phyloP scores from a whole-genome alignment of 305 asterid species.

The Ilex paraguariensis region DNA sequence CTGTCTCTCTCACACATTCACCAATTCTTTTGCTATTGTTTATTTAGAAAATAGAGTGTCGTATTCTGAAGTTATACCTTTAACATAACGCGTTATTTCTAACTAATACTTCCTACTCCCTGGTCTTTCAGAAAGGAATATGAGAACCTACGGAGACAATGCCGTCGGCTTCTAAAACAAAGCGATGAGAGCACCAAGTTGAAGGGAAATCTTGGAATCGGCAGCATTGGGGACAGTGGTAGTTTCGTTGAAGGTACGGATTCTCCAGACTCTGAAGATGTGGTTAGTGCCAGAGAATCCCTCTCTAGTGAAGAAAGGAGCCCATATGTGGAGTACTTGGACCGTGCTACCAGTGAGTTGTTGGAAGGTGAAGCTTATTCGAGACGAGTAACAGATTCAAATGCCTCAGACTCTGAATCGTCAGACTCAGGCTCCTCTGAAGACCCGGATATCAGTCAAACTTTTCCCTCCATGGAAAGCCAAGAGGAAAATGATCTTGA shows the following conservation, averaged over 20 bases:
- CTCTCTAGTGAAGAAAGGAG: constrained; percentile 75
- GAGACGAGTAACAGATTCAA: constrained; percentile 38
- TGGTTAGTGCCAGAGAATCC: constrained; percentile 74
- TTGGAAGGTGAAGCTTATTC: constrained; percentile 40
- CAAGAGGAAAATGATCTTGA: constrained; percentile 35
- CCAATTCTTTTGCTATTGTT: neutral
- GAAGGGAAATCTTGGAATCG: constrained; percentile 29
- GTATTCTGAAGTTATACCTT: neutral
- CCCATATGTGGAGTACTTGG: constrained; percentile 36
- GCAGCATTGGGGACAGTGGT: constrained; percentile 33
- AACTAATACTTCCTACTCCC: neutral
- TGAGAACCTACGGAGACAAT: constrained; percentile 68
- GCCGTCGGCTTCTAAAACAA: constrained; percentile 48
- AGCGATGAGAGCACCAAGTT: constrained; percentile 23
- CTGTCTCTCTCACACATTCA: neutral
- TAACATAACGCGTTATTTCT: neutral
- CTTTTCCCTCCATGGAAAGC: constrained; percentile 56
- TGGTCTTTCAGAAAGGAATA: constrained; percentile 60
- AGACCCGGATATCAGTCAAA: constrained; percentile 59
- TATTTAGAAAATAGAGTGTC: neutral
- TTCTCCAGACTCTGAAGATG: constrained; percentile 70
- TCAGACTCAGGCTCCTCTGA: constrained; percentile 76
- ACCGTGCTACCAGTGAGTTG: constrained; percentile 28
- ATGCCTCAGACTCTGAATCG: constrained; percentile 53
- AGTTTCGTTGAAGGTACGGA: constrained; percentile 38